Evolutionary conservation across 2,329 filamentous ascomycete species (phyloP), one percentile per base, ranked within the genome.

Genomic region (Metarhizium guizhouense): DNA sequence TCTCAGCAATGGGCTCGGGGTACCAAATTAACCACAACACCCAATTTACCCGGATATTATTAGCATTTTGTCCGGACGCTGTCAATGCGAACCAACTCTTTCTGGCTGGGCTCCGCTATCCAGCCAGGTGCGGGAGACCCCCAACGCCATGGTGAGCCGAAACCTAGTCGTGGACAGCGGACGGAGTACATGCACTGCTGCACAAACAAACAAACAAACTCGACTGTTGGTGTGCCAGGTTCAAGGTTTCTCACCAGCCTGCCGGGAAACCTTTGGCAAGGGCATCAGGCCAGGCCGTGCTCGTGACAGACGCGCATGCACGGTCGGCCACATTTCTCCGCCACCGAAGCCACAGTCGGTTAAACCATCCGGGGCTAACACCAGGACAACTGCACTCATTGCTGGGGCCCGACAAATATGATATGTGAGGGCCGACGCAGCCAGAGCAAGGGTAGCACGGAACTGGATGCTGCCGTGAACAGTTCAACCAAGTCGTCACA

Each of bases 301-400:
- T 20, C 5, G 42, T 5, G n/a, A 45, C 42, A 18, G 18, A 25
- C 8, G 47, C 16, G 18, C 36, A 16, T 16, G 30, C 34, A 38
- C 25, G 47, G 51, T 29, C 47, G n/a, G 34, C 32, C 42, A 16
- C 11, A 13, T 5, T 50, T 51, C 54, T 51, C 54, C 54, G 47
- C 47, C 34, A 56, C 51, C 36, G 43, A 47, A 56, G 53, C 54
- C 45, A 45, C 51, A 51, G 47, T 56, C 54, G 54, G 54, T 47
- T 56, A 54, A 53, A 51, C 38, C 29, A 53, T 56, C 54, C 54
- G 54, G 52, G 49, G 38, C 51, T 49, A 51, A 25, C 29, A 47
- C 30, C 49, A 53, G 51, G 47, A 56, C 47, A 30, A n/a, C 32
- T 34, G n/a, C 34, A 40, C 36, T 40, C 13, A 40, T 11, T 40